Percentiles rank a stretch among this genome's conserved stretches.
These are phyloP conservation scores for Lepraria neglecta DNA, from an alignment of 495 filamentous ascomycete genomes.

Conservation along the genomic window DNA sequence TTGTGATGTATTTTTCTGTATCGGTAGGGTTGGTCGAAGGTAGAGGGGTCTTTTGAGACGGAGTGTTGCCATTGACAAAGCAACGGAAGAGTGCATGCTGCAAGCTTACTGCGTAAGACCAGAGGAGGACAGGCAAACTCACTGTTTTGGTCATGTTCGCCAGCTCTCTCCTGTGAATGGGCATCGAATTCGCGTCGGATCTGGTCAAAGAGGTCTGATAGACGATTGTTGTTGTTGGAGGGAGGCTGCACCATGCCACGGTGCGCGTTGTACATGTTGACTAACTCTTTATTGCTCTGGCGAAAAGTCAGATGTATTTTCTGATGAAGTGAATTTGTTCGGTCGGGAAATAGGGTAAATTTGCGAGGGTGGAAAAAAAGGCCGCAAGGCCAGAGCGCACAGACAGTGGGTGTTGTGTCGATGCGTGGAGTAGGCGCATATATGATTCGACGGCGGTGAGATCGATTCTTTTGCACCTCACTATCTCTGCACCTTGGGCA, in stretches of 20 bases:
- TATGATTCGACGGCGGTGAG: conserved; percentile 4
- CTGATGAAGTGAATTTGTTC: not conserved
- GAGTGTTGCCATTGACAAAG: conserved; percentile 17
- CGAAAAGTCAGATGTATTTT: conserved; percentile 11
- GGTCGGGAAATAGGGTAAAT: conserved; percentile 7
- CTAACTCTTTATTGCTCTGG: not conserved
- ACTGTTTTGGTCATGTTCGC: conserved; percentile 87
- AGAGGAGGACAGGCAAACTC: conserved; percentile 40
- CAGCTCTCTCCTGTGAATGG: conserved; percentile 59
- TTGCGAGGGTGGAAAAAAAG: conserved; percentile 18
- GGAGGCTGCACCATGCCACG: conserved; percentile 71
- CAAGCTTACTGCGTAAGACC: not conserved
- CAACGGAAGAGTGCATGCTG: conserved; percentile 1
- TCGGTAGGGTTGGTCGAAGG: not conserved
- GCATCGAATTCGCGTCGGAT: conserved; percentile 85
- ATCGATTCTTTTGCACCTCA: conserved; percentile 1
- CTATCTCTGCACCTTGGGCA: not conserved
- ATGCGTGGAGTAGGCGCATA: conserved; percentile 24
- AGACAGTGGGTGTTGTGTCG: conserved; percentile 19
- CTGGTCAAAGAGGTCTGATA: conserved; percentile 86
- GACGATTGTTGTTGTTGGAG: conserved; percentile 52
- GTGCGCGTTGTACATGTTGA: conserved; percentile 82
- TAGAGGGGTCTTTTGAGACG: not conserved
- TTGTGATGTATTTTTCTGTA: not conserved
- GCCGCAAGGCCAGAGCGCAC: conserved; percentile 21